These are phyloP conservation scores for Euptelea pleiosperma DNA, from an alignment of 164 flowering plant species.

Conservation along the genomic window DNA sequence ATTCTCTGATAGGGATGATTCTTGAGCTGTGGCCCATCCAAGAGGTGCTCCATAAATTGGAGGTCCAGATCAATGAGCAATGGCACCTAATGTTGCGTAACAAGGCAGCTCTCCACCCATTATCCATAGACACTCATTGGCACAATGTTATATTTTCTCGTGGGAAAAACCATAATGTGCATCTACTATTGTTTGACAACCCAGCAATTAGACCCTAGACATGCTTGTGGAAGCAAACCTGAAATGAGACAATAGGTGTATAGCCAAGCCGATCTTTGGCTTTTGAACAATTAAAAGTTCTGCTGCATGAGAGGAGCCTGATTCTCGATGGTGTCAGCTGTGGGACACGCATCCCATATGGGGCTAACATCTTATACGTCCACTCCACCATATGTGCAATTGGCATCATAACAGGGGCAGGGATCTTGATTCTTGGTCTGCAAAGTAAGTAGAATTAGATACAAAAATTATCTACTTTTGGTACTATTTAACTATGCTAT, in stretches of 20 bases:
- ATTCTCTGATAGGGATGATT: not conserved
- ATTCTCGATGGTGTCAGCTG: constrained; percentile 96
- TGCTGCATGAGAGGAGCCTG: constrained; percentile 70
- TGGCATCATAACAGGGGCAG: constrained; percentile 84
- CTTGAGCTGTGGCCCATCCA: constrained; percentile 1
- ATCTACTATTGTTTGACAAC: not conserved
- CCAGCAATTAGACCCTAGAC: not conserved
- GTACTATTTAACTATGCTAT: not conserved
- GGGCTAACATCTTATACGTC: constrained; percentile 63
- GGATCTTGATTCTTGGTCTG: constrained; percentile 93
- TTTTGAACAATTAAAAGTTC: constrained; percentile 79
- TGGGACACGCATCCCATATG: constrained; percentile 92
- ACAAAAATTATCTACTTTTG: constrained; percentile 6
- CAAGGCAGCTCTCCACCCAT: not conserved
- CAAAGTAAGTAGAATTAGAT: constrained; percentile 32
- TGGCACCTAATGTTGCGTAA: not conserved
- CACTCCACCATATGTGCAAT: constrained; percentile 78
- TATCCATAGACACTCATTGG: not conserved
- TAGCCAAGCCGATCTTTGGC: constrained; percentile 88
- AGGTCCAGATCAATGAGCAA: not conserved
- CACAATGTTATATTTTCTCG: not conserved
- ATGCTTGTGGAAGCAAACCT: constrained; percentile 42
- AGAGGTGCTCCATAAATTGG: not conserved
- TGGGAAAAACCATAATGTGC: not conserved
- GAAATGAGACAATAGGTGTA: constrained; percentile 70